These are phyloP conservation scores for Neurospora tetraspora DNA, from an alignment of 495 filamentous ascomycete species.

Conservation along the genomic window DNA sequence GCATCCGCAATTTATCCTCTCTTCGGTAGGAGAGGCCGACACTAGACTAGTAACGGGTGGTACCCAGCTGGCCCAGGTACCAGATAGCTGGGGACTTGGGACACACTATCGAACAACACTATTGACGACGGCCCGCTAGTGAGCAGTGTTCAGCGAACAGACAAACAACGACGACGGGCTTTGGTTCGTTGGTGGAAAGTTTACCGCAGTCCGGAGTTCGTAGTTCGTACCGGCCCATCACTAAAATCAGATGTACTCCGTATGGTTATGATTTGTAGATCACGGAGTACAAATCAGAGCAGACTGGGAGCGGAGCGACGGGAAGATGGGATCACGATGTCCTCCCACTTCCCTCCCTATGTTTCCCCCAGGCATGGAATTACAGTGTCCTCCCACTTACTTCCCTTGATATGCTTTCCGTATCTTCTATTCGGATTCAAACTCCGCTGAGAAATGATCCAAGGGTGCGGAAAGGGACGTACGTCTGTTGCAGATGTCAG, in stretches of 20 bases:
- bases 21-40: background rate
- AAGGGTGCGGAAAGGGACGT: too few species aligned
- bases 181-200: too few species aligned
- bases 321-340: background rate
- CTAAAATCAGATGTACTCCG: background rate
- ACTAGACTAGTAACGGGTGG: background rate
- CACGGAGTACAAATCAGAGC: background rate
- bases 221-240: too few species aligned
- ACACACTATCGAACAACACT: background rate
- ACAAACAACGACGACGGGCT: background rate
- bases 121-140: background rate
- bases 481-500: too few species aligned
- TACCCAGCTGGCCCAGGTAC: background rate
- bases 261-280: background rate
- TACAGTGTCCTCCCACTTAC: too few species aligned
- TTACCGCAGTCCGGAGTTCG: too few species aligned
- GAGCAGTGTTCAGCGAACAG: background rate
- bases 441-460: too few species aligned
- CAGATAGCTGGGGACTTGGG: background rate
- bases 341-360: background rate
- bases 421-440: too few species aligned
- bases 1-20: background rate
- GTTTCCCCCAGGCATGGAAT: too few species aligned
- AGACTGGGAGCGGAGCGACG: background rate
- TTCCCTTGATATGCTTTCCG: too few species aligned